Evolutionary conservation across 2,329 filamentous ascomycete species (phyloP).

Genomic region (Diplodia scrobiculata): DNA sequence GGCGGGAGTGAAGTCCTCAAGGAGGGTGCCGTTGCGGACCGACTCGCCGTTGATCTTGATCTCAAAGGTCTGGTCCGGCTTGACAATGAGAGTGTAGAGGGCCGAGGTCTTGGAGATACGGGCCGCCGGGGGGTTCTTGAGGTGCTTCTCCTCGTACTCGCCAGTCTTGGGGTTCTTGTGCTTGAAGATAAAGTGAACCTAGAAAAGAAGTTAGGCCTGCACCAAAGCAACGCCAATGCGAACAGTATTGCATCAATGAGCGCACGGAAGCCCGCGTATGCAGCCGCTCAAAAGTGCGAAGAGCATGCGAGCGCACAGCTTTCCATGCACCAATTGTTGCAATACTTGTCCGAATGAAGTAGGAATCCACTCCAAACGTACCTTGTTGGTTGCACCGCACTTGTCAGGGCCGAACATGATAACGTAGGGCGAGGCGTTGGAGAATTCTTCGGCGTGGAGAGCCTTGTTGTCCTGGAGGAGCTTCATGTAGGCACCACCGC

Average conservation of each 20-base stretch:
- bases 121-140: slow-evolving; percentile 78
- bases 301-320: background rate
- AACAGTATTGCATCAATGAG: background rate
- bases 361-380: slow-evolving; percentile 44
- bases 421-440: slow-evolving; percentile 94
- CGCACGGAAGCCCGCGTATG: background rate
- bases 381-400: slow-evolving; percentile 99
- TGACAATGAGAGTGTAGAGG: slow-evolving; percentile 95
- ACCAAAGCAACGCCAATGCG: background rate
- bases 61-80: slow-evolving; percentile 92
- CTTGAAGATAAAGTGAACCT: slow-evolving; percentile 94
- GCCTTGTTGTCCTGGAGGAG: slow-evolving; percentile 96
- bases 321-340: background rate
- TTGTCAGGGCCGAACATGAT: slow-evolving; percentile 99
- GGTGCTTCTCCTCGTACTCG: slow-evolving; percentile 99
- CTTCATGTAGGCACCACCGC: slow-evolving; percentile 98
- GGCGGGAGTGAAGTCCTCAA: slow-evolving; percentile 90
- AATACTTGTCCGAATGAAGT: background rate
- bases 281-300: background rate
- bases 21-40: slow-evolving; percentile 83
- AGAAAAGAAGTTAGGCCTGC: background rate
- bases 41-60: slow-evolving; percentile 89
- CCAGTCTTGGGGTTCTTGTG: slow-evolving; percentile 99
- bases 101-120: slow-evolving; percentile 88
- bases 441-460: slow-evolving; percentile 96